Base-by-base conservation (phyloP, 306 rosid genomes). In the Corylus heterophylla region DNA sequence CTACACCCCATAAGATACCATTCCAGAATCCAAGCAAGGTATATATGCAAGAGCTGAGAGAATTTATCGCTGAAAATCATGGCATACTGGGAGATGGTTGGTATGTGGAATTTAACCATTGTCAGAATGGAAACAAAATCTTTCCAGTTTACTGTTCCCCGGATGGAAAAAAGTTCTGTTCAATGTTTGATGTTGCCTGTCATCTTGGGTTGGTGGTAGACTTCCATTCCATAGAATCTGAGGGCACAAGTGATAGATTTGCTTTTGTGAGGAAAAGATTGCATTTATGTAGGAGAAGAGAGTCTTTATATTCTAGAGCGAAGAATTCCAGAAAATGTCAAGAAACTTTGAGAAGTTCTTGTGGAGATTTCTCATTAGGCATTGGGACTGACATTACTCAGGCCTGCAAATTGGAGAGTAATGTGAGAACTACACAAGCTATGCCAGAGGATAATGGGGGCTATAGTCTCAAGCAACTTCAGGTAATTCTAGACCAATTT, bases 111-210 rank as follows among this genome's bases (percentile, higher is more conserved):
- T 82, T 96, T 75, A 90, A 82, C 89, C 79, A 84, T 83, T 97
- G 45, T 42, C 45, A 42, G 7, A 64, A 51, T 79, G 69, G 85
- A 42, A 42, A 81, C 81, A 89, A 96, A 62, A 58, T 83, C 39
- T 93, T 89, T 96, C 88, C 97, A 12, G 93, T 93, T 73, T 96
- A 96, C 89, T 85, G 93, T 88, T 93, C 98, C n/a, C 99, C 99
- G 7, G 92, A 96, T 79, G 99, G 99, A 76, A 93, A 90, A 87
- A 87, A 86, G n/a, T 96, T 96, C 86, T 97, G 89, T 83, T 91
- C 99, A 74, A 92, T 93, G 76, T 91, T 76, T 90, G 99, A 96
- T 76, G 99, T 96, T 85, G 97, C 98, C 67, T 86, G 89, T 77
- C 86, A 89, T 84, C 91, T 96, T 79, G 99, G 98, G 76, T 82